A percentile compares a stretch with the other conserved stretches of the same genome.
These are phyloP conservation scores for Fomitopsis betulina DNA, from an alignment of 1,284 basidiomycete genomes.

Conservation along the genomic window DNA sequence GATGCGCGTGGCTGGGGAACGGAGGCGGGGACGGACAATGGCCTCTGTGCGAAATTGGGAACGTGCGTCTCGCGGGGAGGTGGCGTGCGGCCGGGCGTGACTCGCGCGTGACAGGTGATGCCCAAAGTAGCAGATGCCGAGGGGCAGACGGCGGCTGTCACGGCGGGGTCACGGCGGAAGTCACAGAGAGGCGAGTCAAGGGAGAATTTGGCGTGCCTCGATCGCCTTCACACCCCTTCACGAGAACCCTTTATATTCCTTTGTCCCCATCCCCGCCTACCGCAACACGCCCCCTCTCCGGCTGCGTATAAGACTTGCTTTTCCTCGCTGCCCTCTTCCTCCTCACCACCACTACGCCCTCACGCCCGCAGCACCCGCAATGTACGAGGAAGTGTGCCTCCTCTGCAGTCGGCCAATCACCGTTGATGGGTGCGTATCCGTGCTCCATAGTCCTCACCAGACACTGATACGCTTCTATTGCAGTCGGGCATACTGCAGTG, in stretches of 20 bases:
- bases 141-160: slow-evolving; percentile 4
- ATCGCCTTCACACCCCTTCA: slow-evolving; percentile 9
- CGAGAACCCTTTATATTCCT: slow-evolving; percentile 8
- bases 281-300: slow-evolving; percentile 9
- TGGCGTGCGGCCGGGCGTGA: slow-evolving; percentile 1
- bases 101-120: background rate
- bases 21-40: slow-evolving; percentile 2
- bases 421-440: slow-evolving; percentile 50
- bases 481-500: slow-evolving; percentile 72
- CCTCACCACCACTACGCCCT: background rate
- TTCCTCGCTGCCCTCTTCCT: slow-evolving; percentile 2
- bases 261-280: slow-evolving; percentile 7
- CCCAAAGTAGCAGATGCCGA: slow-evolving; percentile 7
- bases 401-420: slow-evolving; percentile 58
- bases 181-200: slow-evolving; percentile 8
- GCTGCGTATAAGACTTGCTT: slow-evolving; percentile 15
- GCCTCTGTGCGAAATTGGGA: slow-evolving; percentile 6
- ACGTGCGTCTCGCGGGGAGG: slow-evolving; percentile 16
- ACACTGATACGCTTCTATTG: slow-evolving; percentile 14
- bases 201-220: slow-evolving; percentile 7
- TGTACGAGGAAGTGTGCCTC: slow-evolving; percentile 76
- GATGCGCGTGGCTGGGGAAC: background rate
- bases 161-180: background rate
- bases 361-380: slow-evolving; percentile 23
- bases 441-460: slow-evolving; percentile 11